Evolutionary conservation across 257 asterid genomes (phyloP), one percentile per base, ranked within the genome.

Genomic region (Capsicum rhomboideum): DNA sequence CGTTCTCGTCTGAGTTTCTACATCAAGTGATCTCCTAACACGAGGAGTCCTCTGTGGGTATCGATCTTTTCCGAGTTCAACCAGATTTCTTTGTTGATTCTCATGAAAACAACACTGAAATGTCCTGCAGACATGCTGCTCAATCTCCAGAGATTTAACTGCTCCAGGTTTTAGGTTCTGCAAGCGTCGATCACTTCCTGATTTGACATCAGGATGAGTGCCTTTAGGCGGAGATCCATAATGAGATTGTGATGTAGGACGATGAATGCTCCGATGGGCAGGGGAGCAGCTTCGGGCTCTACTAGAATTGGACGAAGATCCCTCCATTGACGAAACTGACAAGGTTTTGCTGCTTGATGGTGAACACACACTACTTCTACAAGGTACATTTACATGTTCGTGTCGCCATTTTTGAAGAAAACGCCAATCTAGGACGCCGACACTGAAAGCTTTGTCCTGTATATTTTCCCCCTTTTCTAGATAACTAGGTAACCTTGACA

Each of bases 341-440:
- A 91, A 82, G 56, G 85, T 80, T 89, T 83, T 87, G 88, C 90
- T 87, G 84, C 84, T 85, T 55, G 91, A 90, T 59, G 91, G 92
- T 64, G 90, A 83, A 83, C 83, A 71, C 84, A 78, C 82, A 66
- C 80, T 63, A 46, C 82, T 89, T 69, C 75, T 69, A 52, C 67
- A 72, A 34, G 79, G 72, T 61, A 84, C 37, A 61, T 78, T 90
- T 54, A 77, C 83, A 59, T 80, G 87, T 31, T 74, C 85, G 66
- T 88, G 85, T 84, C 91, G 93, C 98, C 98, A 94, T 54, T 89
- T 93, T 89, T 94, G 92, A 56, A 94, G 93, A 77, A 83, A 91
- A 63, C 89, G 71, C 98, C 97, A 94, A 56, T 94, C 95, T 37
- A 94, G 94, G 82, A 94, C 97, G 46, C 98, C 98, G 28, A 93